Evolutionary conservation across 768 basidiomycete genomes (phyloP).

Genomic region (Kwoniella sp.): DNA sequence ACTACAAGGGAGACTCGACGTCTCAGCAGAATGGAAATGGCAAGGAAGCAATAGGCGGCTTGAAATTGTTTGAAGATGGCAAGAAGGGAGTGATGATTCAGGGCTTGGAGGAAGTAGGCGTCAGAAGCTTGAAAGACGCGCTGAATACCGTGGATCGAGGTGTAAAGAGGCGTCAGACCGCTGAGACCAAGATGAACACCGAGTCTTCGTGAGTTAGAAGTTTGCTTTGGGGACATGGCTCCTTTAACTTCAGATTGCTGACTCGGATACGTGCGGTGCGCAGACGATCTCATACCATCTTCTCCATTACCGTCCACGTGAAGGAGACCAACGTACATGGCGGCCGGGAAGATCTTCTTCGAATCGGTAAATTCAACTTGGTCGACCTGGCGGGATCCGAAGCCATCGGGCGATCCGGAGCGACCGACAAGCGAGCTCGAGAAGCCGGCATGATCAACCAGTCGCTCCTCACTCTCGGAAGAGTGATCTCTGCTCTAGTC

Average conservation of each 20-base stretch:
- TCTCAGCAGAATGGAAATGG: conserved; percentile 18
- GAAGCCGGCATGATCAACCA: conserved; percentile 99
- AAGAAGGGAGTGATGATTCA: conserved; percentile 89
- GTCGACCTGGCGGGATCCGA: conserved; percentile 98
- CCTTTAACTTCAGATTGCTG: no score
- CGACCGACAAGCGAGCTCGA: conserved; percentile 88
- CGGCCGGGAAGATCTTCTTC: conserved; percentile 80
- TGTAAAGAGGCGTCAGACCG: conserved; percentile 85
- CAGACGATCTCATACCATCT: conserved; percentile 94
- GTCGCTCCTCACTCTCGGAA: conserved; percentile 90
- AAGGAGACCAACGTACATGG: conserved; percentile 72
- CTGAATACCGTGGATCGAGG: conserved; percentile 83
- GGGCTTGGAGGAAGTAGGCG: conserved; percentile 85
- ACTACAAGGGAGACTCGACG: conserved; percentile 59
- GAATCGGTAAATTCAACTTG: conserved; percentile 92
- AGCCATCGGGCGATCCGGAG: conserved; percentile 93
- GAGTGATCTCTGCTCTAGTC: conserved; percentile 94
- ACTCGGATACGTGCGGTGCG: not conserved
- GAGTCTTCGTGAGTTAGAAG: conserved; percentile 56
- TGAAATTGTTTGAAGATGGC: conserved; percentile 92
- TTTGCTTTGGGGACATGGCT: not conserved
- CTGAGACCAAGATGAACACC: conserved; percentile 96
- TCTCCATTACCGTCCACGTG: conserved; percentile 90
- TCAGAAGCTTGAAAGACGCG: conserved; percentile 80
- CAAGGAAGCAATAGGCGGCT: conserved; percentile 53